phyloP scores from a whole-genome alignment of 805 yeast species.

The Wickerhamiella australiensis region DNA sequence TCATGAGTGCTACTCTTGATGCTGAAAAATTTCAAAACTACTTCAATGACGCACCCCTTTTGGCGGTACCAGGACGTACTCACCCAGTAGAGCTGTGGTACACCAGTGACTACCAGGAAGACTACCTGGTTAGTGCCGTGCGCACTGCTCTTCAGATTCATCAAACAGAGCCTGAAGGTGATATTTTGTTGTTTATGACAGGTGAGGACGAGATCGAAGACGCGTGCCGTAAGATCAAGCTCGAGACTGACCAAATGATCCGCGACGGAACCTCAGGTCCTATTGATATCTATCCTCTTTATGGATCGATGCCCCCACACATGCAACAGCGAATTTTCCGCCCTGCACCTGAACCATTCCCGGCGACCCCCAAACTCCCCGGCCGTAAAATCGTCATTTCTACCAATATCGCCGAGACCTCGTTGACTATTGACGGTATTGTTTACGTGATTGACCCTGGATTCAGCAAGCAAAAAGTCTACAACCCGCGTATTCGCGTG shows the following conservation, averaged over 20 bases:
- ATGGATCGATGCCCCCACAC: constrained; percentile 92
- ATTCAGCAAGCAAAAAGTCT: constrained; percentile 89
- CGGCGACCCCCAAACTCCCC: constrained; percentile 59
- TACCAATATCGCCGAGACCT: constrained; percentile 95
- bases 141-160: constrained; percentile 51
- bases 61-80: constrained; percentile 97
- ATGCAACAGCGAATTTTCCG: constrained; percentile 91
- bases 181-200: constrained; percentile 71
- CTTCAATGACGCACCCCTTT: constrained; percentile 81
- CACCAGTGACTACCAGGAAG: constrained; percentile 93
- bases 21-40: constrained; percentile 90
- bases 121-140: constrained; percentile 87
- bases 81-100: constrained; percentile 94
- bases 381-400: constrained; percentile 89
- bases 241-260: constrained; percentile 79
- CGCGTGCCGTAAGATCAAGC: constrained; percentile 75
- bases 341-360: constrained; percentile 69
- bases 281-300: constrained; percentile 75
- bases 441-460: constrained; percentile 98
- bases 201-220: constrained; percentile 99
- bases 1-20: constrained; percentile 96
- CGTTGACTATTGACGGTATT: constrained; percentile 93
- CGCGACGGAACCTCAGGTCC: constrained; percentile 91
- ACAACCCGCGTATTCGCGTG: constrained; percentile 90
- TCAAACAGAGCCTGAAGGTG: constrained; percentile 80